Conservation (phyloP, 768 basidiomycete species). For the Agrocybe praecox region DNA sequence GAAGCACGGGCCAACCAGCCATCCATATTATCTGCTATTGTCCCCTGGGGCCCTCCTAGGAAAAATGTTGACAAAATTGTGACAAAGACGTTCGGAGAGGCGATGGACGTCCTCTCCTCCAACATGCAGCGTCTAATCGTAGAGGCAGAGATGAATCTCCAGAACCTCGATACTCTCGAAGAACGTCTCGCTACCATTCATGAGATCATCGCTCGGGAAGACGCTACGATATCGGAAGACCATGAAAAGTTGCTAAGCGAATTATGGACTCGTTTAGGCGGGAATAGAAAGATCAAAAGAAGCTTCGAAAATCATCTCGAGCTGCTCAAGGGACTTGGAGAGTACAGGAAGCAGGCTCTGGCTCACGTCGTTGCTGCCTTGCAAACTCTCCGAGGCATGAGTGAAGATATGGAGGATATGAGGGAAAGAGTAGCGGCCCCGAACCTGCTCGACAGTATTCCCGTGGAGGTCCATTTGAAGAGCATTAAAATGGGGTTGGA, state of each 20-base stretch:
- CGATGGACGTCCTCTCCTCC: constrained; percentile 60
- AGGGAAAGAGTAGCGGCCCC: constrained; percentile 74
- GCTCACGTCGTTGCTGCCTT: constrained; percentile 69
- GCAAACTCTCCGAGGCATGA: constrained; percentile 62
- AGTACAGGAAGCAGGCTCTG: constrained; percentile 62
- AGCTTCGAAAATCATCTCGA: constrained; percentile 51
- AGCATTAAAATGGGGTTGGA: constrained; percentile 69
- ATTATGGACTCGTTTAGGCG: constrained; percentile 72
- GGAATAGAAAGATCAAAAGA: constrained; percentile 53
- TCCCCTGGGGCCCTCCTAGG: constrained; percentile 37
- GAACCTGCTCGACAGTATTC: constrained; percentile 55
- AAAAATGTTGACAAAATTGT: constrained; percentile 47
- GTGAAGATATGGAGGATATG: constrained; percentile 76
- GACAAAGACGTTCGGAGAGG: constrained; percentile 54
- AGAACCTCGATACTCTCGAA: constrained; percentile 64
- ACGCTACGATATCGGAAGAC: constrained; percentile 42
- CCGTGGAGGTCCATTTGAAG: constrained; percentile 75
- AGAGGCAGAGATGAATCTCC: constrained; percentile 64
- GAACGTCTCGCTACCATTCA: constrained; percentile 58
- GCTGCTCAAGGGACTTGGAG: constrained; percentile 55
- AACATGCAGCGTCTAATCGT: constrained; percentile 59
- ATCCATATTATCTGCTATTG: constrained; percentile 33
- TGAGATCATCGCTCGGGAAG: constrained; percentile 63
- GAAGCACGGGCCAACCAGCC: constrained; percentile 37
- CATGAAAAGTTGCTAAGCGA: constrained; percentile 59